Conservation (phyloP, 2,329 filamentous ascomycete species). For the Epichloe bromicola region DNA sequence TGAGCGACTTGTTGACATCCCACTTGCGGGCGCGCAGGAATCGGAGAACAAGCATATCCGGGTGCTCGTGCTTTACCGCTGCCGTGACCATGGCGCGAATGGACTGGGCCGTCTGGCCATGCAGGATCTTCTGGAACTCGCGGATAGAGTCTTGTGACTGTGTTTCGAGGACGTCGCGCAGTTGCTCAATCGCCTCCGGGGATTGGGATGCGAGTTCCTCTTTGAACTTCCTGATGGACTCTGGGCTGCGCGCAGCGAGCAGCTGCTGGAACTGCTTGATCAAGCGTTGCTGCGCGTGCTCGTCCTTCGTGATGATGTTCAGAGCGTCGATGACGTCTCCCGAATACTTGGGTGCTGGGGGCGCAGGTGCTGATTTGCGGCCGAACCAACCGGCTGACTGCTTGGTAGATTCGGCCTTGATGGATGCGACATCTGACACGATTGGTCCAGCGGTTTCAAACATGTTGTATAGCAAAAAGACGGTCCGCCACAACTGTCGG, state of each 20-base stretch:
- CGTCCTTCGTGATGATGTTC: not conserved
- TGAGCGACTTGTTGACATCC: constrained; percentile 24
- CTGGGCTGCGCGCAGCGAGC: not conserved
- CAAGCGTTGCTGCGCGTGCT: not conserved
- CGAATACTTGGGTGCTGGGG: not conserved
- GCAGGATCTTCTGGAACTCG: constrained; percentile 1
- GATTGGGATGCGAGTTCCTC: not conserved
- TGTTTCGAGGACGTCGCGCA: not conserved
- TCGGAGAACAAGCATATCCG: constrained; percentile 24
- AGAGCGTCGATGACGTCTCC: not conserved
- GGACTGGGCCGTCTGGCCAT: constrained; percentile 1
- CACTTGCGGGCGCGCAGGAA: constrained; percentile 28
- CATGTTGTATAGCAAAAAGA: constrained; percentile 1
- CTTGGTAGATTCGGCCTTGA: not conserved
- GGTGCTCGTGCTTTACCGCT: constrained; percentile 16
- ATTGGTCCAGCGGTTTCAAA: not conserved
- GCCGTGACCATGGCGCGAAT: constrained; percentile 9
- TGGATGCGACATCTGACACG: not conserved
- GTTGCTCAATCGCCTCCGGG: constrained; percentile 1
- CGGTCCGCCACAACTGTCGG: not conserved
- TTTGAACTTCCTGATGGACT: constrained; percentile 1
- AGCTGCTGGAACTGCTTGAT: not conserved
- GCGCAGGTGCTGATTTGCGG: not conserved
- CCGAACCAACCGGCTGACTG: not conserved
- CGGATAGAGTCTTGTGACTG: not conserved